A percentile compares a stretch with the other conserved stretches of the same genome.
These are phyloP conservation scores for Penicillium sp. DNA, from an alignment of 2,329 filamentous ascomycete species.

Conservation along the genomic window DNA sequence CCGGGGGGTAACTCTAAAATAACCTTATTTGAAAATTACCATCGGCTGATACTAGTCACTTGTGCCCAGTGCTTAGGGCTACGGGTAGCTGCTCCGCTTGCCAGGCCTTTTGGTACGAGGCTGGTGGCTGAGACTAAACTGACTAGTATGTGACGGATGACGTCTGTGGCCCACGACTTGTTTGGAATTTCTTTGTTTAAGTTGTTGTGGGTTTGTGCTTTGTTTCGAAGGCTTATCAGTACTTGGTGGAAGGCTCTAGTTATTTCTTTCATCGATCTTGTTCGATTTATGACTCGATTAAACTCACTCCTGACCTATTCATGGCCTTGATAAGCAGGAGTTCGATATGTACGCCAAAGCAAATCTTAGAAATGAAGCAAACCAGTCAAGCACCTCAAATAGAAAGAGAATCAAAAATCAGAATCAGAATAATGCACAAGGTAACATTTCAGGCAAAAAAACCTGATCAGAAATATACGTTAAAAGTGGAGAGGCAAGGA, in stretches of 20 bases:
- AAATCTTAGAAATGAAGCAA: not conserved
- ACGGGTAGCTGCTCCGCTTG: not conserved
- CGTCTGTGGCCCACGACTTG: not conserved
- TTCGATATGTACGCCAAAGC: not conserved
- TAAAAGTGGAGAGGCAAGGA: slow-evolving; percentile 4
- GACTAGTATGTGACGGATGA: not conserved
- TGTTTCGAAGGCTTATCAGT: not conserved
- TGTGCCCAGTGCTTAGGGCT: too few relatives aligned
- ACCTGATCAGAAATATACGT: slow-evolving; percentile 20
- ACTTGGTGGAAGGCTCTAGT: not conserved
- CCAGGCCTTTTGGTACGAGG: not conserved
- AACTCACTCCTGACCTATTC: not conserved
- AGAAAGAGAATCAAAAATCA: not conserved
- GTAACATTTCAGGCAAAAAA: slow-evolving; percentile 10
- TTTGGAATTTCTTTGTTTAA: not conserved
- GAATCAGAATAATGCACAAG: slow-evolving; percentile 11
- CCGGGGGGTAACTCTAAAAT: not conserved
- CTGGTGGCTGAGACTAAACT: not conserved
- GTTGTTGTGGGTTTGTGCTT: not conserved
- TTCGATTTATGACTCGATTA: not conserved
- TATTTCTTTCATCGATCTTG: not conserved
- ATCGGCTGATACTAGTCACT: not conserved
- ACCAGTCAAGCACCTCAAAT: not conserved
- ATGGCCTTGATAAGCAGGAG: not conserved
- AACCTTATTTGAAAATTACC: slow-evolving; percentile 3